phyloP scores from a whole-genome alignment of 345 rosid species.

The Euphorbia pulcherrima region DNA sequence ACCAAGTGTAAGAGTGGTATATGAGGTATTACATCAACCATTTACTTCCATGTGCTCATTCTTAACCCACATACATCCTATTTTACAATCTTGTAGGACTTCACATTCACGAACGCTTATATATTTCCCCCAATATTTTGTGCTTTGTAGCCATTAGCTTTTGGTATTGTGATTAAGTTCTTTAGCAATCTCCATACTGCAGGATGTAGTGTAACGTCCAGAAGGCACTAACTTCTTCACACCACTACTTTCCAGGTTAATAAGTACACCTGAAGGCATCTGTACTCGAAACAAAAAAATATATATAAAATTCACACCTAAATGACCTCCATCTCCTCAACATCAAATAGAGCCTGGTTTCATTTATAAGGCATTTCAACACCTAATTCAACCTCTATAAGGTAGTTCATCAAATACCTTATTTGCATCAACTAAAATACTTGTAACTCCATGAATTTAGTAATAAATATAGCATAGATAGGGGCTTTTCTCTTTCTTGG shows the following conservation, averaged over 20 bases:
- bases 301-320: constrained; percentile 1
- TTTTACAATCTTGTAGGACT: not conserved
- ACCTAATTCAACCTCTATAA: no score
- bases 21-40: no score
- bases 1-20: no score
- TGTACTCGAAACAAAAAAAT: constrained; percentile 13
- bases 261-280: constrained; percentile 11
- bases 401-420: no score
- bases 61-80: not conserved
- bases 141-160: constrained; percentile 12
- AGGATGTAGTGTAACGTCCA: constrained; percentile 2
- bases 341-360: no score
- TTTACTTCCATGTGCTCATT: constrained; percentile 7
- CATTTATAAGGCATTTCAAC: no score
- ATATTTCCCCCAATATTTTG: not conserved
- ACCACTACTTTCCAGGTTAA: constrained; percentile 6
- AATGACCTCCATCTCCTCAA: no score
- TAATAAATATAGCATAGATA: no score
- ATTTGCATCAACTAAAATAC: no score
- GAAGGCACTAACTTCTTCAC: constrained; percentile 6
- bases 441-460: no score
- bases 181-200: not conserved
- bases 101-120: not conserved
- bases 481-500: no score
- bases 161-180: not conserved